Evolutionary conservation across 805 yeast species (phyloP).

Genomic region (Wickerhamiella allomyrinae): DNA sequence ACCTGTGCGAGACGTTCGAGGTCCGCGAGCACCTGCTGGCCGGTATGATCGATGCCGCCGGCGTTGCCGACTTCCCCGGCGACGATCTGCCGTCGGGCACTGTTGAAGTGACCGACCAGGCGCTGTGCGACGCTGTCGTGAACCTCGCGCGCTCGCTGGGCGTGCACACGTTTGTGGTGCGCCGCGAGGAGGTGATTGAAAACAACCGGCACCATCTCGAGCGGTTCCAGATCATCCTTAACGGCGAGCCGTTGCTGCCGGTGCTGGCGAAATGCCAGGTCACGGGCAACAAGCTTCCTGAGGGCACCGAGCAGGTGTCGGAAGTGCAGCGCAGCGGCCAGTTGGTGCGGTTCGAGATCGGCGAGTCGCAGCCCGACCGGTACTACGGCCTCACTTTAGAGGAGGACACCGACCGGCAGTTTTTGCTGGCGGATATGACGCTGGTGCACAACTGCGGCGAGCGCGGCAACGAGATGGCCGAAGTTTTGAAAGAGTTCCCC

Average conservation of each 20-base stretch:
- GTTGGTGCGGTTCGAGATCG: conserved; percentile 23
- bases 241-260: neutral
- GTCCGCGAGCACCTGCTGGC: conserved; percentile 34
- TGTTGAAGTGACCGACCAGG: conserved; percentile 23
- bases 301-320: too few relatives aligned
- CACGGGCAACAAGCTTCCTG: too few relatives aligned
- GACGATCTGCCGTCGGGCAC: conserved; percentile 20
- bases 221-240: neutral
- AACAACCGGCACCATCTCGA: conserved; percentile 12
- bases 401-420: conserved; percentile 30
- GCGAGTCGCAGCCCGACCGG: conserved; percentile 22
- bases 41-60: conserved; percentile 32
- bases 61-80: conserved; percentile 20
- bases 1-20: conserved; percentile 27
- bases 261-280: too few relatives aligned
- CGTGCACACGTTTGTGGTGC: conserved; percentile 25
- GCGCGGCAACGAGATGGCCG: conserved; percentile 99
- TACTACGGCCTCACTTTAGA: conserved; percentile 33
- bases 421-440: conserved; percentile 27
- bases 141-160: conserved; percentile 33
- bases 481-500: conserved; percentile 98
- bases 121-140: conserved; percentile 27
- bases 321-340: conserved; percentile 8
- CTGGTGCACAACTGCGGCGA: conserved; percentile 50
- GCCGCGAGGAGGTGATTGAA: conserved; percentile 18